phyloP scores from a whole-genome alignment of 192 early-diverging fungal species.

The Coemansia sp. region DNA sequence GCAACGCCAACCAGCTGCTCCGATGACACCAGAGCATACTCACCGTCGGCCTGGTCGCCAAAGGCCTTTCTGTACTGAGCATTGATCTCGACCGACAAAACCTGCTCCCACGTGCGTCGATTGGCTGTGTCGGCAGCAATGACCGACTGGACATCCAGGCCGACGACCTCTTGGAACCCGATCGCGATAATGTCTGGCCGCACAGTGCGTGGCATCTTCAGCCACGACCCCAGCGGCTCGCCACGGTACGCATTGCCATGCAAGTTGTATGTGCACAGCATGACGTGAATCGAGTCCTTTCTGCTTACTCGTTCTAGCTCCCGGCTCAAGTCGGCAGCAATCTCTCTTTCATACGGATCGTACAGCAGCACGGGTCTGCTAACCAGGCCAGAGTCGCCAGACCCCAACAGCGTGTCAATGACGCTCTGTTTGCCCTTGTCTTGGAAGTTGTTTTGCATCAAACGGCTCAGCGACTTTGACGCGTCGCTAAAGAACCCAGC shows the following conservation, averaged over 20 bases:
- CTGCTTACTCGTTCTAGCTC: constrained; percentile 35
- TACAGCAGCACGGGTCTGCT: constrained; percentile 37
- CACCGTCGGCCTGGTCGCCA: constrained; percentile 22
- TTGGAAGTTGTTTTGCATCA: constrained; percentile 94
- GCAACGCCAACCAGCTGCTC: constrained; percentile 89
- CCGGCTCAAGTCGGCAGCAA: constrained; percentile 19
- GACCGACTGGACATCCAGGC: constrained; percentile 71
- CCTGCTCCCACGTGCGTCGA: constrained; percentile 45
- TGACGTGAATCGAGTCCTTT: constrained; percentile 58
- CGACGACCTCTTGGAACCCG: constrained; percentile 97
- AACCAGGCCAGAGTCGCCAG: constrained; percentile 33
- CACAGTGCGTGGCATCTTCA: constrained; percentile 27
- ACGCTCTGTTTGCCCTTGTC: constrained; percentile 92
- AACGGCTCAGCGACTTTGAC: constrained; percentile 86
- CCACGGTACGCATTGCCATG: constrained; percentile 74
- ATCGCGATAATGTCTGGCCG: constrained; percentile 80
- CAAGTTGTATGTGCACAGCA: constrained; percentile 89
- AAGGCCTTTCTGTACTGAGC: constrained; percentile 21
- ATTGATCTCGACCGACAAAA: constrained; percentile 39
- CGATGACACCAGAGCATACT: constrained; percentile 80
- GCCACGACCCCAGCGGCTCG: constrained; percentile 55
- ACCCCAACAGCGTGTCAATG: constrained; percentile 83
- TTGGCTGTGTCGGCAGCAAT: constrained; percentile 64
- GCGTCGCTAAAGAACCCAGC: constrained; percentile 85
- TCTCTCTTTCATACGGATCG: constrained; percentile 37